Conservation (phyloP, 768 basidiomycete species). For the Arthromyces matolae region DNA sequence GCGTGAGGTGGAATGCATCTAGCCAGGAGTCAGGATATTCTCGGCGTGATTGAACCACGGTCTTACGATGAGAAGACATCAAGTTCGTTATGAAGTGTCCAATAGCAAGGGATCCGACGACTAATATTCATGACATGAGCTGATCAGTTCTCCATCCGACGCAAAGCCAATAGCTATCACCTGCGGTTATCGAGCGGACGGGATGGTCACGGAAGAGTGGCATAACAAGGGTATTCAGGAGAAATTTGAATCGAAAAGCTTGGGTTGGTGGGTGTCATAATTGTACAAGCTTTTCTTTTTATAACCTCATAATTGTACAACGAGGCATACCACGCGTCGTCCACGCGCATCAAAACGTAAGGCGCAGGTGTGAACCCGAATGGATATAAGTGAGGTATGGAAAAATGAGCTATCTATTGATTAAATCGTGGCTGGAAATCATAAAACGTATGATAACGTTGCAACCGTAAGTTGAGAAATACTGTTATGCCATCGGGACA, state of each 20-base stretch:
- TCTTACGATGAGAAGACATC: slow-evolving; percentile 43
- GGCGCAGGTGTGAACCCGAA: slow-evolving; percentile 2
- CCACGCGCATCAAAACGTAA: slow-evolving; percentile 14
- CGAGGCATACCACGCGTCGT: slow-evolving; percentile 15
- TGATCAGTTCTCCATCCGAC: not conserved
- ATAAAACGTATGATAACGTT: not conserved
- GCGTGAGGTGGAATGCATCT: slow-evolving; percentile 67
- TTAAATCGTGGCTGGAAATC: not conserved
- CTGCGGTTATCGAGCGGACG: slow-evolving; percentile 40
- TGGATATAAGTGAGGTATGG: not conserved
- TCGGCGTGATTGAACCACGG: not conserved
- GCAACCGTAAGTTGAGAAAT: not conserved
- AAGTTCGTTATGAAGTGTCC: slow-evolving; percentile 52
- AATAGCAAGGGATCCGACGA: slow-evolving; percentile 41
- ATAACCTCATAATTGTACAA: slow-evolving; percentile 8
- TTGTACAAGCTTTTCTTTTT: too few species aligned
- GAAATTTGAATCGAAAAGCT: too few species aligned
- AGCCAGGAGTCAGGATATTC: slow-evolving; percentile 1
- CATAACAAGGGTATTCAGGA: too few species aligned
- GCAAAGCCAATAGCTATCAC: slow-evolving; percentile 30
- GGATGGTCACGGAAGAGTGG: slow-evolving; percentile 49
- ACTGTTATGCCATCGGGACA: slow-evolving; percentile 37
- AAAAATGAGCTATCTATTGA: not conserved
- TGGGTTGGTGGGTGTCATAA: too few species aligned
- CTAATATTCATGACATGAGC: slow-evolving; percentile 24